These are phyloP conservation scores for Sporothrix humicola DNA, from an alignment of 2,329 filamentous ascomycete species.

Conservation along the genomic window DNA sequence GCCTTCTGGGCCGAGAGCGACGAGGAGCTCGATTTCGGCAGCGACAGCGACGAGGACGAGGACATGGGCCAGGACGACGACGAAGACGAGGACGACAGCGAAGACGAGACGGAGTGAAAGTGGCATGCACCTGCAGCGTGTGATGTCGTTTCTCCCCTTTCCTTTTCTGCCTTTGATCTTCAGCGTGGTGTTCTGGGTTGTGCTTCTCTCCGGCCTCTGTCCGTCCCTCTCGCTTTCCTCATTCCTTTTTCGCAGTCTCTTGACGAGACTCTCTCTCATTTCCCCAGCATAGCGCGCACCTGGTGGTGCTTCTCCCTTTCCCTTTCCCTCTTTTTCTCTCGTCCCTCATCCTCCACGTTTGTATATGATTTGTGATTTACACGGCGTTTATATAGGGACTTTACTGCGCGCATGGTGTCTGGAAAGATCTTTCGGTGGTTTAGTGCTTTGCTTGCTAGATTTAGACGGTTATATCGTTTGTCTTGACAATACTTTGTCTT, in stretches of 20 bases:
- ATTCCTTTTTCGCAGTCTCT: neutral
- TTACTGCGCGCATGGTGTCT: neutral
- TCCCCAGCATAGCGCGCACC: constrained; percentile 27
- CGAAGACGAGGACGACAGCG: constrained; percentile 63
- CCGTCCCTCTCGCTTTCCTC: neutral
- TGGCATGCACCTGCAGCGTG: neutral
- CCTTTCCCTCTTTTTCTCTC: neutral
- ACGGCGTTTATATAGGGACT: neutral
- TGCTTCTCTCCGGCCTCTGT: neutral
- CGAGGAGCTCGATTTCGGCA: constrained; percentile 78
- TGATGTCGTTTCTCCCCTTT: too few relatives aligned
- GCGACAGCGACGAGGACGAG: constrained; percentile 65
- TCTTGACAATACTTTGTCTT: neutral
- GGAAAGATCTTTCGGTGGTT: constrained; percentile 13
- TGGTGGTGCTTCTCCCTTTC: neutral
- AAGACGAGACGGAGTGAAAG: constrained; percentile 49
- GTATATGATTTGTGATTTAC: neutral
- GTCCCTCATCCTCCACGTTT: neutral
- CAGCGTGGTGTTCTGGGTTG: constrained; percentile 22
- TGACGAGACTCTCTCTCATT: neutral
- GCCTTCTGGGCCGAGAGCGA: constrained; percentile 83
- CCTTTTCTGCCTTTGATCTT: neutral
- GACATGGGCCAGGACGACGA: constrained; percentile 65
- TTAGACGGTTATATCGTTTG: neutral
- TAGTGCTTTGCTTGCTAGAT: neutral